Percentiles rank a stretch among this genome's conserved stretches.
Conservation (phyloP, 192 early-diverging fungal genomes). For the Gryganskiella cystojenkinii region DNA sequence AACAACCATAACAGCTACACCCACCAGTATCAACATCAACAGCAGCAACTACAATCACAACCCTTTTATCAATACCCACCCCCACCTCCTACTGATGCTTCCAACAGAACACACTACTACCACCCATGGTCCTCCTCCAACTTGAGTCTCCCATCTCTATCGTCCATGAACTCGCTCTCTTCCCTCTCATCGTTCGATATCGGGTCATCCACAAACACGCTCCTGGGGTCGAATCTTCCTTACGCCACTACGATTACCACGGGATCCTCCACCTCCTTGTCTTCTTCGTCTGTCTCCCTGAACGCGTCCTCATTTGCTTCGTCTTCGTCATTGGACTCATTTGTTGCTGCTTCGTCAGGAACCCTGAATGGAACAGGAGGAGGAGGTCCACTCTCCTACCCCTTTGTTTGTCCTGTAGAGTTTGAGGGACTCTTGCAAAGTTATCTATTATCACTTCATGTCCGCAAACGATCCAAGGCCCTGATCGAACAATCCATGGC, state of each 20-base stretch:
- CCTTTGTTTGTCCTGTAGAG: conserved; percentile 2
- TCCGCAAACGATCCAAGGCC: conserved; percentile 11
- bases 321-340: background rate
- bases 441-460: conserved; percentile 4
- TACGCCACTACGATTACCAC: background rate
- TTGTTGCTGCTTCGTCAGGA: background rate
- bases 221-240: too few relatives aligned
- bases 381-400: background rate
- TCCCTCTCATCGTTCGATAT: too few relatives aligned
- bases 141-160: too few relatives aligned
- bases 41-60: background rate
- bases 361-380: background rate
- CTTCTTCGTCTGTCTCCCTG: background rate
- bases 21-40: conserved; percentile 3
- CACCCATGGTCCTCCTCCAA: too few relatives aligned
- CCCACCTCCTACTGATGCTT: background rate
- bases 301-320: background rate
- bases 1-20: background rate
- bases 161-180: too few relatives aligned
- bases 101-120: too few relatives aligned
- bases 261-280: background rate
- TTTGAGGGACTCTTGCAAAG: conserved; percentile 4
- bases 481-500: conserved; percentile 8
- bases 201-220: too few relatives aligned
- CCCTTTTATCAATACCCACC: background rate